Evolutionary conservation across 2,329 filamentous ascomycete species (phyloP).

Genomic region (Leptodontidium sp.): DNA sequence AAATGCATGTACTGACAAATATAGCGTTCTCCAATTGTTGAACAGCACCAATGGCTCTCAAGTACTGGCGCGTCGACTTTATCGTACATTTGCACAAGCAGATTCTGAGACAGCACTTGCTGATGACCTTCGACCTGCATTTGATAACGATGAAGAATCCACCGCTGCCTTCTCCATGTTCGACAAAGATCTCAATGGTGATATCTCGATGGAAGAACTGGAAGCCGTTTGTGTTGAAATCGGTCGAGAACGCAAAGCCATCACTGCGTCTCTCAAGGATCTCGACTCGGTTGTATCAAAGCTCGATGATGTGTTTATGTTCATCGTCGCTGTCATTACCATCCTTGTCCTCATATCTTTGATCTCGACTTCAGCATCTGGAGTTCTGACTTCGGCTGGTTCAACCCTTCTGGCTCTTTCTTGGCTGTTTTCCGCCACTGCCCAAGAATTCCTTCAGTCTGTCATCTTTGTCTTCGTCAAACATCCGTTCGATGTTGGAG

Average conservation of each 20-base stretch:
- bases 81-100: slow-evolving; percentile 82
- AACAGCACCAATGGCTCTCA: slow-evolving; percentile 77
- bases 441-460: slow-evolving; percentile 93
- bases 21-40: slow-evolving; percentile 73
- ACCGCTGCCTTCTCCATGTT: slow-evolving; percentile 91
- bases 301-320: slow-evolving; percentile 87
- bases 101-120: slow-evolving; percentile 78
- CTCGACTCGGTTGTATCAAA: slow-evolving; percentile 92
- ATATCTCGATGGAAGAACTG: slow-evolving; percentile 94
- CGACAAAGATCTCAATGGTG: slow-evolving; percentile 95
- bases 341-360: slow-evolving; percentile 88
- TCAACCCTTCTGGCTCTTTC: slow-evolving; percentile 88
- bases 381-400: slow-evolving; percentile 88
- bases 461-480: slow-evolving; percentile 97
- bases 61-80: slow-evolving; percentile 85
- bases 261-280: slow-evolving; percentile 93
- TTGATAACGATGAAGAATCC: slow-evolving; percentile 84
- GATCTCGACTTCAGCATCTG: slow-evolving; percentile 88
- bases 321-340: slow-evolving; percentile 82
- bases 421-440: slow-evolving; percentile 92
- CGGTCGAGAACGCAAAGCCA: slow-evolving; percentile 92
- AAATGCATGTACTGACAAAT: slow-evolving; percentile 30
- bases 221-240: slow-evolving; percentile 95
- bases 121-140: slow-evolving; percentile 81
- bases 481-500: slow-evolving; percentile 95